A percentile compares a stretch with the other conserved stretches of the same genome.
Conservation (phyloP, 768 basidiomycete species). For the Neoboletus brunneissimus region DNA sequence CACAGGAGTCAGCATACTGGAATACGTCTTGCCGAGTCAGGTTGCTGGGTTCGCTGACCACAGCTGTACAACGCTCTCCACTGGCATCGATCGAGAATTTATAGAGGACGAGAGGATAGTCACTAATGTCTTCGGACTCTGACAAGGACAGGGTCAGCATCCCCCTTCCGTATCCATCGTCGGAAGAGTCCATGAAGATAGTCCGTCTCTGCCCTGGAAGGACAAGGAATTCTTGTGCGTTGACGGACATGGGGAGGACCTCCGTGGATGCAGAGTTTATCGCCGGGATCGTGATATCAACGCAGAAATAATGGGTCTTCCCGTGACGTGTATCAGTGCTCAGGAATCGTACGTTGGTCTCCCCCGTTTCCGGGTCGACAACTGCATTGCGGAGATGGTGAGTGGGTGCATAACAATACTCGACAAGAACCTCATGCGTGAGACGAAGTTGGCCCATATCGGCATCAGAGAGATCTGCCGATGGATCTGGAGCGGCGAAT, state of each 20-base stretch:
- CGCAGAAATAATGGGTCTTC: constrained; percentile 10
- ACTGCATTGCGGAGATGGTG: constrained; percentile 12
- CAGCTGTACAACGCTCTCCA: constrained; percentile 9
- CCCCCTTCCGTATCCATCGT: constrained; percentile 17
- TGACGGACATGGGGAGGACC: constrained; percentile 14
- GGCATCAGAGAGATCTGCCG: neutral
- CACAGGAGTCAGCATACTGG: neutral
- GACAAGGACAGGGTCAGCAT: constrained; percentile 9
- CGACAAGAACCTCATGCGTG: constrained; percentile 17
- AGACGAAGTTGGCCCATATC: constrained; percentile 10
- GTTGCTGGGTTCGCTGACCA: constrained; percentile 12
- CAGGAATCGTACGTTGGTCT: constrained; percentile 15
- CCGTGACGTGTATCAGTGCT: neutral
- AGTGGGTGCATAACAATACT: constrained; percentile 3
- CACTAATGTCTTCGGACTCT: neutral
- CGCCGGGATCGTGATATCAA: constrained; percentile 18
- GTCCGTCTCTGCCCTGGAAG: constrained; percentile 10
- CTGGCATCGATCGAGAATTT: constrained; percentile 23
- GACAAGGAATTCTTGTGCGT: constrained; percentile 12
- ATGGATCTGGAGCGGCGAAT: constrained; percentile 12
- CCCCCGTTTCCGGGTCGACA: constrained; percentile 12
- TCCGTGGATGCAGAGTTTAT: neutral
- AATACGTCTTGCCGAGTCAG: constrained; percentile 6
- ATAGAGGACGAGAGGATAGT: constrained; percentile 3
- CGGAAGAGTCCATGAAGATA: constrained; percentile 10